phyloP scores from a whole-genome alignment of 768 basidiomycete genomes.

The Russula sp. region DNA sequence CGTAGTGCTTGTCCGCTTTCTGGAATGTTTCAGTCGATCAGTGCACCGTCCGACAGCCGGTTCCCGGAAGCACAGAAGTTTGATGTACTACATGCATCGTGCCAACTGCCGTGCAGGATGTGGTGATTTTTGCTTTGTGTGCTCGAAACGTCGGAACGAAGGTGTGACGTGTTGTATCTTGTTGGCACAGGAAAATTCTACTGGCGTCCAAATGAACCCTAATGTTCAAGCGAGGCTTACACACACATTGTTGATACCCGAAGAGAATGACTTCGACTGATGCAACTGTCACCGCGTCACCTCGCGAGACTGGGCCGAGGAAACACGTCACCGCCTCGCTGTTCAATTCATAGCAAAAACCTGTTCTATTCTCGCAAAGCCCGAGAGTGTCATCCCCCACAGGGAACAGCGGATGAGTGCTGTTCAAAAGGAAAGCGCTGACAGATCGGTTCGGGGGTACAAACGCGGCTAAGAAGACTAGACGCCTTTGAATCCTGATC shows the following conservation, averaged over 20 bases:
- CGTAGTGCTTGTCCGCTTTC: conserved; percentile 27
- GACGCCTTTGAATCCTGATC: too few relatives aligned
- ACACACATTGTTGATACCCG: neutral
- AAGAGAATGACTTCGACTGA: neutral
- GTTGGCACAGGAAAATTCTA: neutral
- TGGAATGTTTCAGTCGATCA: conserved; percentile 20
- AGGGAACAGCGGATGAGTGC: neutral
- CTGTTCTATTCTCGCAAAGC: neutral
- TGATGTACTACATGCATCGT: conserved; percentile 1
- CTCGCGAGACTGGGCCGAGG: neutral
- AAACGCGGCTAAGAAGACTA: too few relatives aligned
- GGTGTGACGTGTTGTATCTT: neutral
- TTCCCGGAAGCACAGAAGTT: neutral
- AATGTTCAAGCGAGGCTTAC: neutral
- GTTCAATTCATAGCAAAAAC: neutral
- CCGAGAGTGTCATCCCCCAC: neutral
- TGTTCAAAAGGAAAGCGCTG: neutral
- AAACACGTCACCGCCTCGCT: neutral
- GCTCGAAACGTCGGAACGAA: neutral
- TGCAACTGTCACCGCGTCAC: neutral
- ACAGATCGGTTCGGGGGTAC: neutral
- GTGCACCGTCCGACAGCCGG: neutral
- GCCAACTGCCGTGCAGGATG: neutral
- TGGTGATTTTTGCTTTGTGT: conserved; percentile 6
- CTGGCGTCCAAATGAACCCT: too few relatives aligned